These are phyloP conservation scores for Penicillium turbatum DNA, from an alignment of 495 filamentous ascomycete genomes.

Conservation along the genomic window DNA sequence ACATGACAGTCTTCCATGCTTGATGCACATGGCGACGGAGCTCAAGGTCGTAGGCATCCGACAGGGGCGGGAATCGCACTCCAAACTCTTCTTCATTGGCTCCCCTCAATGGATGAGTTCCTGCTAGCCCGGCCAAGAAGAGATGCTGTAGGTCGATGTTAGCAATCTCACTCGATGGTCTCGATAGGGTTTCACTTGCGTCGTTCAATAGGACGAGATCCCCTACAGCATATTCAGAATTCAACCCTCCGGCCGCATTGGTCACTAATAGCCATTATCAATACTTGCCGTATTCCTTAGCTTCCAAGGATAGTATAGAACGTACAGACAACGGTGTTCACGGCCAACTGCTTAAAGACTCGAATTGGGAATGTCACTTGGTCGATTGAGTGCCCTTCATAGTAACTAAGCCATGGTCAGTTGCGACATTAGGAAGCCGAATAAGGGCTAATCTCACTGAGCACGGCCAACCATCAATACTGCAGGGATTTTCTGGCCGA, in stretches of 20 bases:
- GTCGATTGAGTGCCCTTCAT: constrained; percentile 70
- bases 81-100: constrained; percentile 67
- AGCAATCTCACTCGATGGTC: constrained; percentile 18
- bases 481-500: constrained; percentile 54
- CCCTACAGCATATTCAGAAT: constrained; percentile 62
- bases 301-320: constrained; percentile 9
- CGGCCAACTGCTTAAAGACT: constrained; percentile 63
- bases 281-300: constrained; percentile 3
- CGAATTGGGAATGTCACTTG: constrained; percentile 65
- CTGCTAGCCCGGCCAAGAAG: constrained; percentile 67
- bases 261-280: constrained; percentile 49
- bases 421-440: background rate
- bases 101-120: constrained; percentile 66
- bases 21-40: constrained; percentile 58
- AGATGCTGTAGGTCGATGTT: constrained; percentile 51
- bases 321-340: constrained; percentile 60
- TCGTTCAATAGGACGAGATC: constrained; percentile 72
- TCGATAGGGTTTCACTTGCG: constrained; percentile 38
- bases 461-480: constrained; percentile 71
- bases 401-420: constrained; percentile 51
- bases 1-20: constrained; percentile 52
- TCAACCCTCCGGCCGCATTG: constrained; percentile 73
- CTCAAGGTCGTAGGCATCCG: constrained; percentile 71
- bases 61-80: constrained; percentile 65
- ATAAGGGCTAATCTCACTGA: constrained; percentile 54